Percentiles rank a stretch among this genome's conserved stretches.
phyloP scores from a whole-genome alignment of 1,139 yeast species.

The Yamadazyma atlantica region DNA sequence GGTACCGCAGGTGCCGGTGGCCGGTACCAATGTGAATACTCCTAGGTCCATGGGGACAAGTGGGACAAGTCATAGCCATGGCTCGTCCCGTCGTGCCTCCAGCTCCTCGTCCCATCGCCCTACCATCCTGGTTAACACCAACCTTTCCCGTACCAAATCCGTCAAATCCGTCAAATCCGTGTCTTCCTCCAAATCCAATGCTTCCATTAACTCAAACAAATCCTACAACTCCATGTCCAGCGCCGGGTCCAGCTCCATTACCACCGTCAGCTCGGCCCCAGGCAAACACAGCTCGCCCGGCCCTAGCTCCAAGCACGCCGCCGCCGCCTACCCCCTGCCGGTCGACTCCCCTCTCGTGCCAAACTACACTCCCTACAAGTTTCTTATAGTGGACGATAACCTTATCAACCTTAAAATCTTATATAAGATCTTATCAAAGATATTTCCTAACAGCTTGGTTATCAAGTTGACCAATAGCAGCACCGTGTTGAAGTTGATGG shows the following conservation, averaged over 20 bases:
- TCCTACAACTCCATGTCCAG: slow-evolving; percentile 11
- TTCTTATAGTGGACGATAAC: slow-evolving; percentile 47
- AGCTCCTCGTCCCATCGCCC: slow-evolving; percentile 6
- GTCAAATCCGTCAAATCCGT: slow-evolving; percentile 13
- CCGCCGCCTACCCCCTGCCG: too few species aligned
- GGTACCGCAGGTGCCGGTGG: not conserved
- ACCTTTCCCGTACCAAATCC: slow-evolving; percentile 13
- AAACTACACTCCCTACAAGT: slow-evolving; percentile 24
- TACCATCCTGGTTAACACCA: slow-evolving; percentile 12
- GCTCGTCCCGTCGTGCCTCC: not conserved
- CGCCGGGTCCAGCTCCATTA: slow-evolving; percentile 7
- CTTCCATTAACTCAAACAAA: slow-evolving; percentile 8
- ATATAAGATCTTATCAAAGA: slow-evolving; percentile 28
- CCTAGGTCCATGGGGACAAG: slow-evolving; percentile 1
- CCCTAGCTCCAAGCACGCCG: too few species aligned
- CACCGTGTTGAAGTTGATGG: slow-evolving; percentile 24
- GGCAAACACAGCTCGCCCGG: too few species aligned
- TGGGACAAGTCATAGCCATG: too few species aligned
- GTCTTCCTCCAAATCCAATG: slow-evolving; percentile 9
- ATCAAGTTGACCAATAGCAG: slow-evolving; percentile 33
- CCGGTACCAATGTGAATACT: not conserved
- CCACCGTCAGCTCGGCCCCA: not conserved
- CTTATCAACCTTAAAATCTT: slow-evolving; percentile 41
- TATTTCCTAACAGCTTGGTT: slow-evolving; percentile 36
- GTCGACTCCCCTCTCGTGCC: slow-evolving; percentile 20